A percentile compares a stretch with the other conserved stretches of the same genome.
Evolutionary conservation across 805 yeast species (phyloP).

Genomic region (Starmerella ratchasimensis): DNA sequence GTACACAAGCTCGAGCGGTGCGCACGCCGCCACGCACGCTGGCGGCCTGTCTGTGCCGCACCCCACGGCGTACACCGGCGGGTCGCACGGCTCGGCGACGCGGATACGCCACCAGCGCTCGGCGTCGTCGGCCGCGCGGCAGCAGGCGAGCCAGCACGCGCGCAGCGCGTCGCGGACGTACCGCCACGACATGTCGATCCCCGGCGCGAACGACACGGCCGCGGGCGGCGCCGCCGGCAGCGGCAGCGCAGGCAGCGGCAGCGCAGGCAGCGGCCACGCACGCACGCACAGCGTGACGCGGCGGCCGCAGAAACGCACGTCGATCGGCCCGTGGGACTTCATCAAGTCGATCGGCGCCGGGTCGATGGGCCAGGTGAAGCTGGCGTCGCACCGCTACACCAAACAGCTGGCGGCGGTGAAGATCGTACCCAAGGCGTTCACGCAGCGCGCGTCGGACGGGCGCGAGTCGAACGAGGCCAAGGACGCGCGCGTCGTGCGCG

Average conservation of each 20-base stretch:
- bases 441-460: conserved; percentile 28
- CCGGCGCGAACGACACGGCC: not conserved
- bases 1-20: too few species aligned
- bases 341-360: conserved; percentile 95
- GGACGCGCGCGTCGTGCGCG: conserved; percentile 85
- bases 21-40: not conserved
- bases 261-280: not conserved
- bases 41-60: not conserved
- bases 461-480: conserved; percentile 40
- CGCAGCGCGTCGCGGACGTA: not conserved
- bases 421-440: conserved; percentile 81
- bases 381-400: conserved; percentile 74
- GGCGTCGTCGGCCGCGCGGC: not conserved
- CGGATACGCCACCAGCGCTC: not conserved
- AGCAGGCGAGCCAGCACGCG: not conserved
- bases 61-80: not conserved
- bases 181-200: not conserved
- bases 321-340: conserved; percentile 96
- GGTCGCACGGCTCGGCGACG: too few species aligned
- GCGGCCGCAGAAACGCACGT: conserved; percentile 40
- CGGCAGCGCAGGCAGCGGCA: not conserved
- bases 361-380: conserved; percentile 96
- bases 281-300: not conserved
- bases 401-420: conserved; percentile 69
- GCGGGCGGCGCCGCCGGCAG: not conserved